Evolutionary conservation across 164 flowering plant genomes (phyloP).

Genomic region (Houttuynia cordata): DNA sequence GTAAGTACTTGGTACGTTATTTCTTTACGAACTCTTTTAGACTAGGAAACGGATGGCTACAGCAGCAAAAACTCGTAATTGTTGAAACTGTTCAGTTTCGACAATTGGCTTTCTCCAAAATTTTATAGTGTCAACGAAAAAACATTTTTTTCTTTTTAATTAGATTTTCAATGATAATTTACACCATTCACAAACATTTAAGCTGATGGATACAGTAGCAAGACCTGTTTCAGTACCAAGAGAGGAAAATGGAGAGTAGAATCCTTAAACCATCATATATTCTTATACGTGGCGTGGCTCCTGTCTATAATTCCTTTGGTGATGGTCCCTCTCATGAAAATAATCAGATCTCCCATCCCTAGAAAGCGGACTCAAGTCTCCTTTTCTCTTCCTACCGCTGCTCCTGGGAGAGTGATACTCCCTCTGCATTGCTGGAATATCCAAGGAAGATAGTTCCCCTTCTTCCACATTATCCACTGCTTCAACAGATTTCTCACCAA

Average conservation of each 20-base stretch:
- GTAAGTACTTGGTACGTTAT: too few relatives aligned
- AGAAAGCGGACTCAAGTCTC: slow-evolving; percentile 5
- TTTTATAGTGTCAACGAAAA: not conserved
- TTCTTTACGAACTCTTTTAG: too few relatives aligned
- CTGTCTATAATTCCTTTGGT: slow-evolving; percentile 6
- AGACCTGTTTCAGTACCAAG: not conserved
- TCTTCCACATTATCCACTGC: slow-evolving; percentile 30
- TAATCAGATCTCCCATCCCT: slow-evolving; percentile 3
- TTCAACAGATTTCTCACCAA: slow-evolving; percentile 8
- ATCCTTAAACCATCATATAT: not conserved
- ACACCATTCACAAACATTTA: not conserved
- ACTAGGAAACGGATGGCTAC: too few relatives aligned
- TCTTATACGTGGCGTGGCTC: not conserved
- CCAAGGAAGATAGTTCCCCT: slow-evolving; percentile 34
- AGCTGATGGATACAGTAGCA: not conserved
- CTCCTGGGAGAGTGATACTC: slow-evolving; percentile 32
- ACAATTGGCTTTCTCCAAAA: too few relatives aligned
- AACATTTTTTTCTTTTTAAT: not conserved
- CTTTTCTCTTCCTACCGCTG: slow-evolving; percentile 34
- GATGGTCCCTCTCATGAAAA: not conserved
- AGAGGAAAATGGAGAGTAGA: not conserved
- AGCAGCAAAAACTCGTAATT: too few relatives aligned
- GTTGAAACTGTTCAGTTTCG: too few relatives aligned
- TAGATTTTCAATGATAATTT: not conserved
- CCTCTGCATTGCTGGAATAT: slow-evolving; percentile 7